phyloP scores from a whole-genome alignment of 179 eudicot genomes.

The Silene noctiflora region DNA sequence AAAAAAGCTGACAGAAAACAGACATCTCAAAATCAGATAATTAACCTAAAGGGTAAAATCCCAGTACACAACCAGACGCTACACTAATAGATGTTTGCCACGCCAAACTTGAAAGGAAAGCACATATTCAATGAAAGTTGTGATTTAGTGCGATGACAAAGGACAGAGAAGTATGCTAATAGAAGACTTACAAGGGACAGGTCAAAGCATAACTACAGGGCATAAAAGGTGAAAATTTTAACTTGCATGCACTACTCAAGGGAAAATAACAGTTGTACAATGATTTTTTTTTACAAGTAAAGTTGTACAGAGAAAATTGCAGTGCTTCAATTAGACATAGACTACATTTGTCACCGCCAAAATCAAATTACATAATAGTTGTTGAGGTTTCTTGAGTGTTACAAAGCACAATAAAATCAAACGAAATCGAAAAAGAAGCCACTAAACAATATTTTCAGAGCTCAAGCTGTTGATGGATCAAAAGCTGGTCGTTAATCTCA shows the following conservation, averaged over 20 bases:
- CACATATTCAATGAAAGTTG: background rate
- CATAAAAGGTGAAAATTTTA: background rate
- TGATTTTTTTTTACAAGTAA: too few relatives aligned
- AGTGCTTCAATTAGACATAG: conserved; percentile 1
- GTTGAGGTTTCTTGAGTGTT: background rate
- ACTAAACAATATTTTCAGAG: background rate
- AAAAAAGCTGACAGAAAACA: background rate
- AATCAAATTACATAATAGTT: background rate
- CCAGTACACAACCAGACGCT: background rate
- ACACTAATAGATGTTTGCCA: background rate
- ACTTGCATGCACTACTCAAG: background rate
- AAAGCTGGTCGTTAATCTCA: background rate
- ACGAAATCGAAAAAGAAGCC: background rate
- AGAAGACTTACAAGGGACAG: background rate
- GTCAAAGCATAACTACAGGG: background rate
- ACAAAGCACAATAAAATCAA: background rate
- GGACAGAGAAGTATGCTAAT: too few relatives aligned
- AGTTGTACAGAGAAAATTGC: background rate
- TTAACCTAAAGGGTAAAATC: background rate
- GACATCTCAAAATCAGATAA: conserved; percentile 1
- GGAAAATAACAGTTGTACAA: background rate
- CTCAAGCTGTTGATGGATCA: background rate
- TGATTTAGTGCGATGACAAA: too few relatives aligned
- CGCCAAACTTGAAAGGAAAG: background rate
- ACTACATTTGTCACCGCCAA: background rate